Conservation (phyloP, 768 basidiomycete genomes). For the Suillus variegatus region DNA sequence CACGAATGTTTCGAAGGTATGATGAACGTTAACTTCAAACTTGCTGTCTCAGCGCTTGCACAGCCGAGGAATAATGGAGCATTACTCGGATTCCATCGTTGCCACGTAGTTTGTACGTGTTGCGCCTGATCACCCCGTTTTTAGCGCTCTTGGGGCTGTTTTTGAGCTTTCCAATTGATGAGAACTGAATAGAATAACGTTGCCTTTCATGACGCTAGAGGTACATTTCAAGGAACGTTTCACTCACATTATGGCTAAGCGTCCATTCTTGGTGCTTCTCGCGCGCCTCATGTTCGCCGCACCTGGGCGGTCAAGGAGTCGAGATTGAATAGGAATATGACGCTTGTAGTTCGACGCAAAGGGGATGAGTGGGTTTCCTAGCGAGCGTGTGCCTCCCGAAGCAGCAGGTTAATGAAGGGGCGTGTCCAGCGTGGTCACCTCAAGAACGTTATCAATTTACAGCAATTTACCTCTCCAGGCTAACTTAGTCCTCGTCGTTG, state of each 20-base stretch:
- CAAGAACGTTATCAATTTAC: conserved; percentile 5
- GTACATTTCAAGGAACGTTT: background rate
- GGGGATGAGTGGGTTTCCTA: conserved; percentile 3
- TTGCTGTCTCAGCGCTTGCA: background rate
- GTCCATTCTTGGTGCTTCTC: conserved; percentile 23
- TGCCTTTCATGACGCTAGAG: background rate
- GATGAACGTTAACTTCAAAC: background rate
- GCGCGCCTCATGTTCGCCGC: conserved; percentile 27
- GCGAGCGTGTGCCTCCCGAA: conserved; percentile 8
- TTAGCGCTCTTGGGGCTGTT: no score
- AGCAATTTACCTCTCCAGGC: conserved; percentile 3
- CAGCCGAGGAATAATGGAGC: background rate
- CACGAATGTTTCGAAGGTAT: background rate
- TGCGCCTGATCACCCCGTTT: no score
- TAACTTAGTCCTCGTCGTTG: background rate
- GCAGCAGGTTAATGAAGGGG: conserved; percentile 5
- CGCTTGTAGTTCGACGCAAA: background rate
- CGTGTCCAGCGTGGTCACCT: background rate
- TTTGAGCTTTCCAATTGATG: background rate
- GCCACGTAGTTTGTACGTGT: conserved; percentile 1
- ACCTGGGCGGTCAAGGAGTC: conserved; percentile 5
- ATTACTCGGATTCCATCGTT: background rate
- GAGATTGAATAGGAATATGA: background rate
- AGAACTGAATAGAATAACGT: background rate
- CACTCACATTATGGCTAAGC: background rate